Evolutionary conservation across 345 rosid genomes (phyloP).

Genomic region (Brassica juncea): DNA sequence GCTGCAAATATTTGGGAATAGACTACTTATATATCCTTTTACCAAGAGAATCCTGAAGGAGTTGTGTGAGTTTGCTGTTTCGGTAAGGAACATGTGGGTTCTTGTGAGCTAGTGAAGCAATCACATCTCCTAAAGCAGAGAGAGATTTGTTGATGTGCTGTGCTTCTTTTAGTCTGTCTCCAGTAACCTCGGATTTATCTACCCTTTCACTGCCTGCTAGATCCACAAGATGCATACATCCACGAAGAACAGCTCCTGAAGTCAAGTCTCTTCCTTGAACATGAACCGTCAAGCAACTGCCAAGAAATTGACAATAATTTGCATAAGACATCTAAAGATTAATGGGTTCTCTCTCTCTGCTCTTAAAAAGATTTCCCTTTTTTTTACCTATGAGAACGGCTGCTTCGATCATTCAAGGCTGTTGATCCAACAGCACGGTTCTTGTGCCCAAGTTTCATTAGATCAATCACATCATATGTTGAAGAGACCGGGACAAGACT

Average conservation of each 20-base stretch:
- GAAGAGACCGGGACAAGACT: slow-evolving; percentile 77
- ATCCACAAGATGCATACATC: slow-evolving; percentile 98
- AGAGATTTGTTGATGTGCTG: slow-evolving; percentile 90
- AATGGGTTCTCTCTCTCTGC: slow-evolving; percentile 11
- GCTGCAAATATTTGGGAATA: neutral
- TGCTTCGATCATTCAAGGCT: slow-evolving; percentile 94
- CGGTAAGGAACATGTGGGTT: slow-evolving; percentile 95
- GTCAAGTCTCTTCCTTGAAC: slow-evolving; percentile 92
- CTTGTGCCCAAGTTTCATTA: slow-evolving; percentile 89
- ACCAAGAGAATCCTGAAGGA: slow-evolving; percentile 98
- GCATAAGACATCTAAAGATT: neutral
- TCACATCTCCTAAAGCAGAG: slow-evolving; percentile 98
- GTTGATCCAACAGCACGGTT: slow-evolving; percentile 95
- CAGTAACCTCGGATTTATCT: slow-evolving; percentile 89
- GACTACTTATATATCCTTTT: slow-evolving; percentile 12
- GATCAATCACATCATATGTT: slow-evolving; percentile 79
- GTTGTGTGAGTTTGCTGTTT: slow-evolving; percentile 96
- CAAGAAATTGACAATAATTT: slow-evolving; percentile 23
- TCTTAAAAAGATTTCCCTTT: slow-evolving; percentile 14
- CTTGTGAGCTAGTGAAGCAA: slow-evolving; percentile 95
- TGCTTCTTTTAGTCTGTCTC: slow-evolving; percentile 94
- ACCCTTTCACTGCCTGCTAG: slow-evolving; percentile 98
- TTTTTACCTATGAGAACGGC: slow-evolving; percentile 95
- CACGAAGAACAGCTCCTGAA: slow-evolving; percentile 73
- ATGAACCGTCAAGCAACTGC: slow-evolving; percentile 96